Evolutionary conservation across 2,329 filamentous ascomycete genomes (phyloP), one percentile per base, ranked within the genome.

Genomic region (Sporothrix inflata): DNA sequence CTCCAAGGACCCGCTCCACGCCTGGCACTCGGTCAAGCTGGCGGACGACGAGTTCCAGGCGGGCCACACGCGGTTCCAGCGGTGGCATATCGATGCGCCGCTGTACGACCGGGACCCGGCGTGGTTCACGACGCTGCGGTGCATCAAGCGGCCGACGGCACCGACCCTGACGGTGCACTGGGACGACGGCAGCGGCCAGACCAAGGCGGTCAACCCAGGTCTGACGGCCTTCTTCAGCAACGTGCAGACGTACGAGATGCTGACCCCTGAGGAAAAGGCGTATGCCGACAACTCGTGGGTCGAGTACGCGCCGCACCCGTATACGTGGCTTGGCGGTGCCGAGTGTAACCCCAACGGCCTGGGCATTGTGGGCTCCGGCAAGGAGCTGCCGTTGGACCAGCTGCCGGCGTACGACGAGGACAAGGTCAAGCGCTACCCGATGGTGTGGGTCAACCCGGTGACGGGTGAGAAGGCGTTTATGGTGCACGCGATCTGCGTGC

Each of bases 81-180:
- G 82, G 34, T 85, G 84, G 84, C 84, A 85, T 73, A 83, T 85
- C n/a, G 83, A 85, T 72, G 84, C 82, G 8, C 82, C 83, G 1
- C 77, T 84, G 78, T 84, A 70, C 77, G 81, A 30, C 79, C 81
- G 72, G 75, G 80, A 57, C 71, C 83, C 57, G 73, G 78, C 24
- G 75, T 81, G 70, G 71, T 78, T 49, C 75, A 78, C 74, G 75
- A 75, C 60, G 80, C 78, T 45, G 81, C 81, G 16, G 73, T 83
- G 3, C 79, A 77, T 75, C 81, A 83, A 74, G 81, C 82, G 80
- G 12, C 83, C 83, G 2, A 63, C 19, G 3, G 78, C 77, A 7
- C 34, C 83, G 6, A 79, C 78, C 71, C 76, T 67, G 69, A 77
- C 51, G 7, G 80, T 76, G 45, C 76, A 71, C 75, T 81, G 75